Evolutionary conservation across 768 basidiomycete genomes (phyloP).

Genomic region (Leccinum fibrillosum): DNA sequence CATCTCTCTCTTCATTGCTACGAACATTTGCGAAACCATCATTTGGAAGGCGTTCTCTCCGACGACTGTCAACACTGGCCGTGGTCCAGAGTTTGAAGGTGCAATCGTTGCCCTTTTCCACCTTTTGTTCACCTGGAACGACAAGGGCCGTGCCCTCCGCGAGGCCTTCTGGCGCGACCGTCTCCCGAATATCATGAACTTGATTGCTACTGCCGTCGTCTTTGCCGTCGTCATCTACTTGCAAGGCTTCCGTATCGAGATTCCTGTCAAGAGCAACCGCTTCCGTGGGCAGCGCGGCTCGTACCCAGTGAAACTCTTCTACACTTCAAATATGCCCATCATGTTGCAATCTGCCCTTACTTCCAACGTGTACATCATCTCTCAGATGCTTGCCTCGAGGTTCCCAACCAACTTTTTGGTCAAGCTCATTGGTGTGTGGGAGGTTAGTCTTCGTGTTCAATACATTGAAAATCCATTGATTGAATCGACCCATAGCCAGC

Average conservation of each 20-base stretch:
- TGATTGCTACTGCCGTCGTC: constrained; percentile 86
- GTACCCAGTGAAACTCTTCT: constrained; percentile 98
- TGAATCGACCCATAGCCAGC: constrained; percentile 58
- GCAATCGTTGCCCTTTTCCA: constrained; percentile 97
- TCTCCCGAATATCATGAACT: constrained; percentile 96
- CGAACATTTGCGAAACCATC: constrained; percentile 99
- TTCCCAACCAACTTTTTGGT: constrained; percentile 93
- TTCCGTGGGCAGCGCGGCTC: constrained; percentile 95
- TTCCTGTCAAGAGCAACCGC: constrained; percentile 94
- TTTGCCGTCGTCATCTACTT: constrained; percentile 97
- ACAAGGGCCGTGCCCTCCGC: constrained; percentile 93
- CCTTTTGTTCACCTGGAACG: constrained; percentile 95
- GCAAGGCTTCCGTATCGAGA: constrained; percentile 98
- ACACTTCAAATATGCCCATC: constrained; percentile 99
- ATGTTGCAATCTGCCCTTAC: constrained; percentile 96
- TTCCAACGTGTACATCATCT: constrained; percentile 92
- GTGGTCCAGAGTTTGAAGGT: constrained; percentile 97
- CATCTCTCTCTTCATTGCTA: constrained; percentile 98
- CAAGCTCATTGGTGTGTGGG: constrained; percentile 93
- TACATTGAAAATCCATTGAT: neutral
- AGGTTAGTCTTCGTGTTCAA: constrained; percentile 51
- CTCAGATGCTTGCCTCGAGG: constrained; percentile 89
- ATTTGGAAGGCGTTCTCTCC: constrained; percentile 99
- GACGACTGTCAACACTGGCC: constrained; percentile 96
- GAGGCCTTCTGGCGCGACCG: constrained; percentile 99